These are phyloP conservation scores for Sordariomycetes sp. DNA, from an alignment of 2,329 filamentous ascomycete species.

Conservation along the genomic window DNA sequence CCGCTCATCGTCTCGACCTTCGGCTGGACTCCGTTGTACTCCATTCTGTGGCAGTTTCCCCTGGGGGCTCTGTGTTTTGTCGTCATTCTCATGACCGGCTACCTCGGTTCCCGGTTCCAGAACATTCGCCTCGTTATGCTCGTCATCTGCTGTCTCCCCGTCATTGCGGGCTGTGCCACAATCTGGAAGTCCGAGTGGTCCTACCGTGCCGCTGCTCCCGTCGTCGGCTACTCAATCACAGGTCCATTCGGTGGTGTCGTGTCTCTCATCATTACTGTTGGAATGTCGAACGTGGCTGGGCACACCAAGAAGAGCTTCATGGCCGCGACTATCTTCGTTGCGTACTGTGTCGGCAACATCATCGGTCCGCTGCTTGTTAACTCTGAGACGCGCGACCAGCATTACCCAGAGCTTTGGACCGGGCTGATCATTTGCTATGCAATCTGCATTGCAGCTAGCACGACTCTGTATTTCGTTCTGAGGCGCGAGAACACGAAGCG, in stretches of 20 bases:
- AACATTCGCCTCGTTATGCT: constrained; percentile 60
- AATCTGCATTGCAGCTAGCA: constrained; percentile 21
- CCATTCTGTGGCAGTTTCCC: constrained; percentile 68
- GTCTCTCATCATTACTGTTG: constrained; percentile 42
- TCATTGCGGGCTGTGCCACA: constrained; percentile 61
- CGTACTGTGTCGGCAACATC: constrained; percentile 32
- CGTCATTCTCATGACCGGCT: constrained; percentile 58
- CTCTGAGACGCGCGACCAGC: constrained; percentile 27
- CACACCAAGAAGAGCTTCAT: constrained; percentile 33
- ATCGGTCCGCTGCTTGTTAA: constrained; percentile 33
- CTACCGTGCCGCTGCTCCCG: constrained; percentile 54
- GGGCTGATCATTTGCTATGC: constrained; percentile 27
- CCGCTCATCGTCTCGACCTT: constrained; percentile 66
- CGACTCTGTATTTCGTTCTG: constrained; percentile 21
- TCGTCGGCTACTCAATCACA: constrained; percentile 63
- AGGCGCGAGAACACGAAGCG: constrained; percentile 26
- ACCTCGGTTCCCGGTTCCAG: constrained; percentile 46
- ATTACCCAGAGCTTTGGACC: constrained; percentile 37
- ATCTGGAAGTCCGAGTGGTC: constrained; percentile 65
- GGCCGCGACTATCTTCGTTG: constrained; percentile 31
- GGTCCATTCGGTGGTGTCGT: constrained; percentile 67
- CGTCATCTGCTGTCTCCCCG: constrained; percentile 57
- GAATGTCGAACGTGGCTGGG: constrained; percentile 36
- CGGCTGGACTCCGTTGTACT: constrained; percentile 52
- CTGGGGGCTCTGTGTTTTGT: constrained; percentile 60